These are phyloP conservation scores for Penicillium sp. DNA, from an alignment of 2,329 filamentous ascomycete genomes.

Conservation along the genomic window DNA sequence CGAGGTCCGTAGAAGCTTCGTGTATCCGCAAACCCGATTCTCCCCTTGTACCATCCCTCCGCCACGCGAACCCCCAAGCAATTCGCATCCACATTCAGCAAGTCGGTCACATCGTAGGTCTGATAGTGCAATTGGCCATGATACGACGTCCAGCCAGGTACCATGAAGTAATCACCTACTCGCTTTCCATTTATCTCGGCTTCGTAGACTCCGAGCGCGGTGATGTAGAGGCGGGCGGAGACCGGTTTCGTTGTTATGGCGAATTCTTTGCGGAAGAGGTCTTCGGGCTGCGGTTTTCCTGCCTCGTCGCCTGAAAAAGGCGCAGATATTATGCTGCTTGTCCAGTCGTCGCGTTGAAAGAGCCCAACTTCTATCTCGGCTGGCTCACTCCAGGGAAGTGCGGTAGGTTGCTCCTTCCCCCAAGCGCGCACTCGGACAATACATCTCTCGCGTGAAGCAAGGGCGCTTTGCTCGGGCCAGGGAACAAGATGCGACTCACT, in stretches of 20 bases:
- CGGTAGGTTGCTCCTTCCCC: not conserved
- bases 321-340: slow-evolving; percentile 15
- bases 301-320: slow-evolving; percentile 3
- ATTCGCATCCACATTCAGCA: slow-evolving; percentile 46
- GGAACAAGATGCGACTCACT: slow-evolving; percentile 21
- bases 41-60: slow-evolving; percentile 56
- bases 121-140: slow-evolving; percentile 57
- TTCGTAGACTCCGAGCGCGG: slow-evolving; percentile 56
- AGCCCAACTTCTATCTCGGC: slow-evolving; percentile 41
- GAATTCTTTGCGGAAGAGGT: slow-evolving; percentile 16
- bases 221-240: slow-evolving; percentile 54
- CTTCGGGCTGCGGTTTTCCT: slow-evolving; percentile 17
- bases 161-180: slow-evolving; percentile 38
- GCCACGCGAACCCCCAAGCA: slow-evolving; percentile 49
- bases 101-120: slow-evolving; percentile 55
- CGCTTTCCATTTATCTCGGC: slow-evolving; percentile 53
- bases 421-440: slow-evolving; percentile 24
- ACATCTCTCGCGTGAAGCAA: slow-evolving; percentile 25
- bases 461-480: slow-evolving; percentile 27
- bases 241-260: not conserved
- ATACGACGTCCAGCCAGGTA: slow-evolving; percentile 60
- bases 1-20: slow-evolving; percentile 30
- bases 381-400: slow-evolving; percentile 21
- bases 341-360: slow-evolving; percentile 39
- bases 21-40: slow-evolving; percentile 35